Conservation (phyloP, 2,329 filamentous ascomycete species). For the Monosporascus sp. region DNA sequence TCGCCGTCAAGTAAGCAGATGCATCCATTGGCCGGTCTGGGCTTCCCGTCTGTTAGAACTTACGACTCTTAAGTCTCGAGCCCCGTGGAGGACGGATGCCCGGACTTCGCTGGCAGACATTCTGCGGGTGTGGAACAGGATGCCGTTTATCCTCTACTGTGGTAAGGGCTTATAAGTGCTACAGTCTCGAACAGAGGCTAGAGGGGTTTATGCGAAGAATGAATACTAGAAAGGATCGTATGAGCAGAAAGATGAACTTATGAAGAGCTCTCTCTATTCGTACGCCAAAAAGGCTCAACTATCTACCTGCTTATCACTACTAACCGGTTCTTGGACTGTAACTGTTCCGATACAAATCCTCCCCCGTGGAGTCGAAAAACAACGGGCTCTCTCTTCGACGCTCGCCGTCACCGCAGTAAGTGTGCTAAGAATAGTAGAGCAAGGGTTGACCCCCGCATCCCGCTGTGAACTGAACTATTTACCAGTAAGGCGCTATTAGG, state of each 20-base stretch:
- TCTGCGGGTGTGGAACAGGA: not conserved
- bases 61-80: conserved; percentile 46
- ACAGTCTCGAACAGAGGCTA: not conserved
- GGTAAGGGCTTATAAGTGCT: no score
- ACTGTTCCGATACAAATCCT: no score
- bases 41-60: conserved; percentile 10
- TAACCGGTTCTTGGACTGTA: no score
- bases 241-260: no score
- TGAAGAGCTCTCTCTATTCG: no score
- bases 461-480: not conserved
- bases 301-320: no score
- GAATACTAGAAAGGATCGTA: no score
- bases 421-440: not conserved
- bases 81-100: conserved; percentile 51
- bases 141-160: not conserved
- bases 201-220: not conserved
- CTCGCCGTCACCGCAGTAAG: no score
- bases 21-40: not conserved
- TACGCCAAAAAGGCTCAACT: no score
- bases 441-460: not conserved
- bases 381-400: no score
- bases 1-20: not conserved
- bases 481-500: conserved; percentile 1
- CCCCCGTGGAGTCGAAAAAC: no score
- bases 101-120: conserved; percentile 29